A percentile compares a stretch with the other conserved stretches of the same genome.
These are phyloP conservation scores for Phytophthora chlamydospora DNA, from an alignment of 352 stramenopile genomes.

Conservation along the genomic window DNA sequence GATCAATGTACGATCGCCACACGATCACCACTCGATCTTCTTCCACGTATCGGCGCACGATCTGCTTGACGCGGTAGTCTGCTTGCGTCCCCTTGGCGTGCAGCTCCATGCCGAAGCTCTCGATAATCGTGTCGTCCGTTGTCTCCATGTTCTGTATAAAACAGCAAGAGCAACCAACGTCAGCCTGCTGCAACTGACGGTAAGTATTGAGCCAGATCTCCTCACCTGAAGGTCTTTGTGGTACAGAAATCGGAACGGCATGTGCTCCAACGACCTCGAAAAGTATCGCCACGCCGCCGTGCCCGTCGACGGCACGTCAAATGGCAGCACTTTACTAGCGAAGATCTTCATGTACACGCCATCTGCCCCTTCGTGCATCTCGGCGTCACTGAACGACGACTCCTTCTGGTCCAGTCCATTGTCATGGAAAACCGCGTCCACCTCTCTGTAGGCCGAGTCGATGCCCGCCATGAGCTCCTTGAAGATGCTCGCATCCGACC, in stretches of 20 bases:
- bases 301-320: constrained; percentile 42
- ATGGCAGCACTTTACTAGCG: constrained; percentile 56
- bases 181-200: constrained; percentile 1
- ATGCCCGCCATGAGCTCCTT: constrained; percentile 45
- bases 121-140: constrained; percentile 63
- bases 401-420: constrained; percentile 43
- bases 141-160: constrained; percentile 32
- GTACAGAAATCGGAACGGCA: constrained; percentile 50
- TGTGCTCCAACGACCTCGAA: constrained; percentile 45
- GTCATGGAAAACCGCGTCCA: constrained; percentile 47
- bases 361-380: constrained; percentile 43
- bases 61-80: constrained; percentile 61
- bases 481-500: constrained; percentile 41
- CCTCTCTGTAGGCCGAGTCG: constrained; percentile 44
- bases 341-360: constrained; percentile 59
- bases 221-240: constrained; percentile 50
- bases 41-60: constrained; percentile 57
- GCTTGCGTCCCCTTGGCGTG: constrained; percentile 54
- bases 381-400: constrained; percentile 40
- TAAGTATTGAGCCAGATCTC: background rate
- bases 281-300: constrained; percentile 59
- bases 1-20: constrained; percentile 61
- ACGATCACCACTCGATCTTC: constrained; percentile 58
- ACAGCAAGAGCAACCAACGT: constrained; percentile 7
- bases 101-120: constrained; percentile 62